Percentiles rank a stretch among this genome's conserved stretches.
Conservation (phyloP, 805 yeast species). For the Scheffersomyces stipitis region DNA sequence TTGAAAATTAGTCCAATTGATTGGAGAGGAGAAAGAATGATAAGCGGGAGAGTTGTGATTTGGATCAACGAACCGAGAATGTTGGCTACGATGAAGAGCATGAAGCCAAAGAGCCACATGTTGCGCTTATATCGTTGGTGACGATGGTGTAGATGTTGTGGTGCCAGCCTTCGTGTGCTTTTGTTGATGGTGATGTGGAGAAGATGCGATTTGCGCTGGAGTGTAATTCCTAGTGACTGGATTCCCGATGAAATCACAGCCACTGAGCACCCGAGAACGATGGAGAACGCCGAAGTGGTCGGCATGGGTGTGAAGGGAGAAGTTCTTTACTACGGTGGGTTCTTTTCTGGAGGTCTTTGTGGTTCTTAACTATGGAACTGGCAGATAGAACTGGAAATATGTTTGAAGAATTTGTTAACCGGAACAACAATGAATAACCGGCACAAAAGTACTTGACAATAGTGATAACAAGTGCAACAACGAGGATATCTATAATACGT, state of each 20-base stretch:
- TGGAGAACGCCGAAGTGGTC: slow-evolving; percentile 21
- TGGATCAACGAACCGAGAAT: slow-evolving; percentile 81
- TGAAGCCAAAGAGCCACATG: slow-evolving; percentile 75
- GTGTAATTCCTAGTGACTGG: slow-evolving; percentile 78
- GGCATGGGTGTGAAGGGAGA: too few species aligned
- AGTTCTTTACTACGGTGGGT: too few species aligned
- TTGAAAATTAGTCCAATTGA: slow-evolving; percentile 89
- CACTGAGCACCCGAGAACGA: slow-evolving; percentile 61
- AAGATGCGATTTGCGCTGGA: slow-evolving; percentile 77
- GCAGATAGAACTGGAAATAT: too few species aligned
- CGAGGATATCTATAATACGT: too few species aligned
- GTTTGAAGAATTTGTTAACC: too few species aligned
- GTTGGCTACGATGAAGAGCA: slow-evolving; percentile 69
- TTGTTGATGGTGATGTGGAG: slow-evolving; percentile 22
- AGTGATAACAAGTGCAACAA: too few species aligned
- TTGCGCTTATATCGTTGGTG: slow-evolving; percentile 44
- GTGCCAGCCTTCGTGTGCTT: slow-evolving; percentile 11
- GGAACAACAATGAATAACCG: too few species aligned
- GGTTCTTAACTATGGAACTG: too few species aligned
- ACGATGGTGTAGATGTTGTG: slow-evolving; percentile 23
- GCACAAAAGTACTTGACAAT: too few species aligned
- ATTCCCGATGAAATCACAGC: slow-evolving; percentile 75
- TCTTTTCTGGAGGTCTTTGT: too few species aligned
- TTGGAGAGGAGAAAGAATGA: slow-evolving; percentile 78
- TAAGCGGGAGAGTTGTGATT: slow-evolving; percentile 78